Base-by-base conservation (phyloP, 495 filamentous ascomycete genomes). In the Penicillium angulare region DNA sequence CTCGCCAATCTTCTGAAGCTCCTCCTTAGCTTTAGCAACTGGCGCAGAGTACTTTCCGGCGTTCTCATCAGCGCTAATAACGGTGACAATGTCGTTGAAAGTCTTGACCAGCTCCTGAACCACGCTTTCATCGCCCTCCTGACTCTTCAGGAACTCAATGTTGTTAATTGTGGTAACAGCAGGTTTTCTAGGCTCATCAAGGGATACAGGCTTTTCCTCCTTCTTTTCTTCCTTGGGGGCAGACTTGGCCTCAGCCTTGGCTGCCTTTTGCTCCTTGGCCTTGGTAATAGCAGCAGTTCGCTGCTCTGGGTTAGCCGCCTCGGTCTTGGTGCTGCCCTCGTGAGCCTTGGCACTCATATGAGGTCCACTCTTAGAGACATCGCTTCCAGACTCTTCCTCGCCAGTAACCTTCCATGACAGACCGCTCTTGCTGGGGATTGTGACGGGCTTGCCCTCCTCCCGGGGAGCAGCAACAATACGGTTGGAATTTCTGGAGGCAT, bases 51-150 rank as follows among this genome's bases (percentile, higher is more conserved):
- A 96, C 65, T 86, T 89, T 54, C 75, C 71, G 46, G 83, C 79
- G 47, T 86, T 83, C 44, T 71, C 72, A 59, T 95, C 91, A 46
- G 87, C 84, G 66, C 96, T 96, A 48, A 97, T 83, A 24, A 92
- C 87, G 1, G 87, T 83, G 65, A 98, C 96, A 64, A 98, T 86
- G 68, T 92, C 88, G 70, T 98, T 98, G 55, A 97, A 78, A 62
- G 93, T 90, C 73, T 88, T 92, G 47, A 93, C 87, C n/a, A 98
- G 75, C 62, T 97, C 89, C 69, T 95, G 90, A 4, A 97, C 88
- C 18, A 96, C 75, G 4, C 89, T 85, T 59, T 97, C 93, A 49
- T 86, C 81, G 48, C 88, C 88, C 56, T 85, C 80, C 44, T 78
- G 74, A 31, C 92, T 77, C 41, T 83, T 79, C 24, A 96, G 65